phyloP scores from a whole-genome alignment of 805 yeast species.

The Saturnispora hagleri region DNA sequence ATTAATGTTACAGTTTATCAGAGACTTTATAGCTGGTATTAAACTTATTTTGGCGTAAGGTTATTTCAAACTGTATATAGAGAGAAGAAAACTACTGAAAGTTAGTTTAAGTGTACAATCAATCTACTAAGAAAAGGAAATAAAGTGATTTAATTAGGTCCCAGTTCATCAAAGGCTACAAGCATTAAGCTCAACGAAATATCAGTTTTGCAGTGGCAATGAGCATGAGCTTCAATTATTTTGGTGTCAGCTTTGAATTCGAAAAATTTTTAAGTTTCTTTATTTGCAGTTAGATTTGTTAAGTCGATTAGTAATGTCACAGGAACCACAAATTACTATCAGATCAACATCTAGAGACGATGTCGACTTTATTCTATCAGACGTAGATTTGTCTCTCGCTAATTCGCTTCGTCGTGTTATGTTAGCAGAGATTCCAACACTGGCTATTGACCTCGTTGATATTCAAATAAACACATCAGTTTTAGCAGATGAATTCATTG shows the following conservation, averaged over 20 bases:
- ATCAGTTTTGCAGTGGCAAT: not conserved
- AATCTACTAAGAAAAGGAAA: no score
- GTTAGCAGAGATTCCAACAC: slow-evolving; percentile 93
- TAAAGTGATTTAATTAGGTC: not conserved
- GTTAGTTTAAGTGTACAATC: no score
- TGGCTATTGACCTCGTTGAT: slow-evolving; percentile 94
- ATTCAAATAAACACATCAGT: slow-evolving; percentile 90
- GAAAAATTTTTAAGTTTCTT: not conserved
- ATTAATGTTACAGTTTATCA: no score
- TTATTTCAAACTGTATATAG: no score
- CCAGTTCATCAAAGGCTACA: no score
- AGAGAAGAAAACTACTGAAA: no score
- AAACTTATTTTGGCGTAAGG: no score
- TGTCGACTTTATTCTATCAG: slow-evolving; percentile 82
- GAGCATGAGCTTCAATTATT: not conserved
- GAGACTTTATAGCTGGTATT: no score
- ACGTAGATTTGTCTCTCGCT: slow-evolving; percentile 84
- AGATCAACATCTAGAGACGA: slow-evolving; percentile 77
- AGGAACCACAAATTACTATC: slow-evolving; percentile 78
- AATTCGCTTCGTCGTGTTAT: slow-evolving; percentile 86
- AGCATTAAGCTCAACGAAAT: not conserved
- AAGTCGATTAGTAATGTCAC: slow-evolving; percentile 9
- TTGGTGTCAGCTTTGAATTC: not conserved
- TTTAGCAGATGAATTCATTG: slow-evolving; percentile 90
- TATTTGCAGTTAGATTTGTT: not conserved